Percentiles rank a stretch among this genome's conserved stretches.
These are phyloP conservation scores for Entomortierella parvispora DNA, from an alignment of 192 early-diverging fungal species.

Conservation along the genomic window DNA sequence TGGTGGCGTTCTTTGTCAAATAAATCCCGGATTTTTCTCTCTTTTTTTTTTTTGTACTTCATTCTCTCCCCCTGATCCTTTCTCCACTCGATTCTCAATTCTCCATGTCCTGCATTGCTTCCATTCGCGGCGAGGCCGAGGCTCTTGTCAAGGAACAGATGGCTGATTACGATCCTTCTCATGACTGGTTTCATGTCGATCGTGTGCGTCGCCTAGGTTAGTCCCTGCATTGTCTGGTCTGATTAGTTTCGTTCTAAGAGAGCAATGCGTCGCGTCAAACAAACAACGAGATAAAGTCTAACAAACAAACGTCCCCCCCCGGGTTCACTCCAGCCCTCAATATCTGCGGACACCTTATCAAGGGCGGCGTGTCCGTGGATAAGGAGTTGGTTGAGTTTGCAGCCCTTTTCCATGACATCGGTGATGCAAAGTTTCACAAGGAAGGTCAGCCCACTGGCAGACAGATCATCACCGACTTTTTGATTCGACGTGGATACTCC, in stretches of 20 bases:
- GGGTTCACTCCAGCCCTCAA: constrained; percentile 36
- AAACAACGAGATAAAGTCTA: not conserved
- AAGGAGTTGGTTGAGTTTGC: constrained; percentile 70
- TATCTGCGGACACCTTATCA: constrained; percentile 52
- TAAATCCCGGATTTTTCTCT: not conserved
- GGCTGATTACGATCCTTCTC: constrained; percentile 72
- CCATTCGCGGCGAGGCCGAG: constrained; percentile 53
- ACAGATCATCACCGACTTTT: constrained; percentile 57
- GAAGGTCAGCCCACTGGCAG: constrained; percentile 56
- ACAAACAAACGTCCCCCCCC: not conserved
- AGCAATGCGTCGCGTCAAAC: not conserved
- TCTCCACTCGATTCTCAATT: not conserved
- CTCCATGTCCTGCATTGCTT: not conserved
- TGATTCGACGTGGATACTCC: constrained; percentile 50
- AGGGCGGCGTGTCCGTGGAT: constrained; percentile 53
- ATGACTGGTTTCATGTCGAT: constrained; percentile 76
- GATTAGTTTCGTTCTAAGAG: not conserved
- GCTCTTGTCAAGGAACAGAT: constrained; percentile 70
- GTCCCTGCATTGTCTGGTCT: not conserved
- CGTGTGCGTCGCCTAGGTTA: constrained; percentile 69
- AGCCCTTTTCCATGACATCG: constrained; percentile 74
- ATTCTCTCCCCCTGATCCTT: not conserved
- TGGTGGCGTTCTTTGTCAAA: constrained; percentile 10
- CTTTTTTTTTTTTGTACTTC: not conserved
- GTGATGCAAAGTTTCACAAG: constrained; percentile 73